Evolutionary conservation across 345 rosid species (phyloP).

Genomic region (Gossypium anomalum): DNA sequence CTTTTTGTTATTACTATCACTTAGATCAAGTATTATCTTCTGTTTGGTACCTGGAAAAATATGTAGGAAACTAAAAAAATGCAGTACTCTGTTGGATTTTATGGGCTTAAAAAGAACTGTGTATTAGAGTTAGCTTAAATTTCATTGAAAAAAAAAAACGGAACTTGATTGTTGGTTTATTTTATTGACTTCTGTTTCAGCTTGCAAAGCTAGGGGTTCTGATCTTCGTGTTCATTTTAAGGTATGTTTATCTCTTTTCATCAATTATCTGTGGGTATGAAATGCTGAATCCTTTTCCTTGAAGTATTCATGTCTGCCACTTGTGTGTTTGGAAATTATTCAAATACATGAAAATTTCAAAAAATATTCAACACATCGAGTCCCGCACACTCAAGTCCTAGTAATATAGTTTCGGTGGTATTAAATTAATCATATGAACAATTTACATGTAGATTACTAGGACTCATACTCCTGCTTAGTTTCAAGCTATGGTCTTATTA

Average conservation of each 20-base stretch:
- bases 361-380: background rate
- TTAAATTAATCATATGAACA: background rate
- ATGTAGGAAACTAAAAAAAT: background rate
- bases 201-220: constrained; percentile 74
- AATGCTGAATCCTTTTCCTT: background rate
- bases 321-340: background rate
- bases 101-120: background rate
- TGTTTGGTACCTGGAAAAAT: background rate
- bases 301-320: background rate
- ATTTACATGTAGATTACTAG: background rate
- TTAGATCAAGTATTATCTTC: background rate
- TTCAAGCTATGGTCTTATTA: background rate
- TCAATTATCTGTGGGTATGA: background rate
- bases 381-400: too few relatives aligned
- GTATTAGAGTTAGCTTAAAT: background rate
- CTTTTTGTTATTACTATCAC: background rate
- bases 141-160: background rate
- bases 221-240: constrained; percentile 78
- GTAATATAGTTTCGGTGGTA: background rate
- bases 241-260: constrained; percentile 28
- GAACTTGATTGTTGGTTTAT: background rate
- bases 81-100: background rate
- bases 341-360: background rate
- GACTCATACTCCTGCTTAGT: background rate
- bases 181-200: constrained; percentile 25